These are phyloP conservation scores for Tricholoma saponaceum DNA, from an alignment of 768 basidiomycete species.

Conservation along the genomic window DNA sequence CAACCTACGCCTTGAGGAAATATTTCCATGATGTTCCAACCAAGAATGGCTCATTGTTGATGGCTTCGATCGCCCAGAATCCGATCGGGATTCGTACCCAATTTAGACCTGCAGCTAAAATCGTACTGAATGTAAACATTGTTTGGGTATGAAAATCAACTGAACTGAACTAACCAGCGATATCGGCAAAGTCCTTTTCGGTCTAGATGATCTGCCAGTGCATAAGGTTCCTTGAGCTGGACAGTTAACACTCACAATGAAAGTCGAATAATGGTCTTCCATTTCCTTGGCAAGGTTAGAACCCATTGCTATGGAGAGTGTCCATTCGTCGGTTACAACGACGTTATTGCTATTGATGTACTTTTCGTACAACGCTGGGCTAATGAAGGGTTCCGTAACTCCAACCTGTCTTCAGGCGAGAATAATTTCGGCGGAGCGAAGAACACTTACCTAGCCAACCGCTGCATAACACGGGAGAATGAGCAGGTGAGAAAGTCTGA, in stretches of 20 bases:
- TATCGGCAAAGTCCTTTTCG: slow-evolving; percentile 75
- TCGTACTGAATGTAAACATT: slow-evolving; percentile 69
- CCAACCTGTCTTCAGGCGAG: slow-evolving; percentile 63
- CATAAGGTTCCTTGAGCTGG: neutral
- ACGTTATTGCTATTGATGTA: slow-evolving; percentile 36
- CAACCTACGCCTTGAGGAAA: slow-evolving; percentile 34
- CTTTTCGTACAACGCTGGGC: slow-evolving; percentile 55
- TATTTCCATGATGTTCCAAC: slow-evolving; percentile 72
- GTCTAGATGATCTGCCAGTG: slow-evolving; percentile 38
- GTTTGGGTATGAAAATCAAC: neutral
- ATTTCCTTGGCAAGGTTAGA: slow-evolving; percentile 44
- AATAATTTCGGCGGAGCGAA: slow-evolving; percentile 18
- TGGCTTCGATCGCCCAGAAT: slow-evolving; percentile 83
- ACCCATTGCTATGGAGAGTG: slow-evolving; percentile 54
- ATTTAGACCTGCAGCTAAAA: slow-evolving; percentile 66
- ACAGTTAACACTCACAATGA: slow-evolving; percentile 49
- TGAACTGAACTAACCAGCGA: slow-evolving; percentile 37
- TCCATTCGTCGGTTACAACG: slow-evolving; percentile 58
- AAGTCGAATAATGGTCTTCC: slow-evolving; percentile 71
- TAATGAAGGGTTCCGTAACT: slow-evolving; percentile 60
- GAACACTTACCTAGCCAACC: slow-evolving; percentile 40
- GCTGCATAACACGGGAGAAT: slow-evolving; percentile 18
- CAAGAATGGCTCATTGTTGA: slow-evolving; percentile 73
- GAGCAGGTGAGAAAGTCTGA: neutral
- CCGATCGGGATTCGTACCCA: slow-evolving; percentile 79